Percentiles rank a stretch among this genome's conserved stretches.
Evolutionary conservation across 2,329 filamentous ascomycete species (phyloP).

Genomic region (Phaeosphaeriaceae sp.): DNA sequence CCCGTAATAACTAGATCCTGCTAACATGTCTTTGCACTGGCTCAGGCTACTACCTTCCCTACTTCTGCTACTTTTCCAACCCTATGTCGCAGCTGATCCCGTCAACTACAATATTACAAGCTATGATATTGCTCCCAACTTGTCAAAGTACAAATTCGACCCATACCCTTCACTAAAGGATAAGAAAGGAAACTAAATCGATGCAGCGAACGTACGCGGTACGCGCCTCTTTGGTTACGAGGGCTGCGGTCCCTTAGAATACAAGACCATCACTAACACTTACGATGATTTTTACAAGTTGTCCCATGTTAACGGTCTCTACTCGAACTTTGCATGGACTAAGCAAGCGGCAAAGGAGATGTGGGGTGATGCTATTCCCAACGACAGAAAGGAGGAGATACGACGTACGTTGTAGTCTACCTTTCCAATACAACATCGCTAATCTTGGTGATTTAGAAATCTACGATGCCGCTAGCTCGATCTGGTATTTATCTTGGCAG

Average conservation of each 20-base stretch:
- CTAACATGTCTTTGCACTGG: no score
- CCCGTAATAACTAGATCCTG: no score
- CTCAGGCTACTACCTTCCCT: no score
- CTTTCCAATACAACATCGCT: background rate
- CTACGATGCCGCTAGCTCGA: background rate
- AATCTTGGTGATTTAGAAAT: background rate
- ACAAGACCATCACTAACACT: background rate
- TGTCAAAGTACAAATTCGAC: background rate
- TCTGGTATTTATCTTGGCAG: constrained; percentile 2
- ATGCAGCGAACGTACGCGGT: background rate
- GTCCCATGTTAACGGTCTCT: background rate
- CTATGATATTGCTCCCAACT: background rate
- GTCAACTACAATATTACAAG: background rate
- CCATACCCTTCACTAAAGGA: background rate
- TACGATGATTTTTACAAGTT: constrained; percentile 1
- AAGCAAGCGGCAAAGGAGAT: background rate
- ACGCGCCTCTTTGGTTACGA: background rate
- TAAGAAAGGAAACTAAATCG: background rate
- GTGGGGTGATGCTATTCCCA: background rate
- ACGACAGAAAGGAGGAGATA: background rate
- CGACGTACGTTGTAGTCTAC: background rate
- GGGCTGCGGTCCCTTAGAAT: background rate
- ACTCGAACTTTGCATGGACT: background rate
- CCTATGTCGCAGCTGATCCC: no score
- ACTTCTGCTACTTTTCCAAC: no score